Evolutionary conservation across 257 asterid genomes (phyloP).

Genomic region (Scutellaria minor): DNA sequence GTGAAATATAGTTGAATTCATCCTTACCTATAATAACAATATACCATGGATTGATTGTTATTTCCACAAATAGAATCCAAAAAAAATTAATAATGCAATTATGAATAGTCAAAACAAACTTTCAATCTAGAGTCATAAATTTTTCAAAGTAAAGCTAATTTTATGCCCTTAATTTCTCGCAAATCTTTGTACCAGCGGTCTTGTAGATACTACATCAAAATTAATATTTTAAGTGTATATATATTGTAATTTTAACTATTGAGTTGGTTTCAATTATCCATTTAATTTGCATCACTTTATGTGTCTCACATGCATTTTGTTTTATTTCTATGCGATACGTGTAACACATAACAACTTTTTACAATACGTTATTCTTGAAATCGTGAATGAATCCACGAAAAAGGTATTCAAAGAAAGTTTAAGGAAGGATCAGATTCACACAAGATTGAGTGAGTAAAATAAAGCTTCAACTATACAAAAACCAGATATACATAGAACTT

Average conservation of each 20-base stretch:
- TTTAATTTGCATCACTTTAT: too few relatives aligned
- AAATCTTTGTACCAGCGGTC: not conserved
- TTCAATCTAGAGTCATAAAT: not conserved
- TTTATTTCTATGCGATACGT: too few relatives aligned
- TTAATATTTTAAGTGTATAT: too few relatives aligned
- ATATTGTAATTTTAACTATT: too few relatives aligned
- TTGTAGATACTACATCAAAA: not conserved
- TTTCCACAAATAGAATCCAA: not conserved
- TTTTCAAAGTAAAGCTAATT: not conserved
- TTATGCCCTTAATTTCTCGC: not conserved
- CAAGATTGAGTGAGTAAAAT: not conserved
- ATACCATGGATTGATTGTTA: not conserved
- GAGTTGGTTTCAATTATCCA: too few relatives aligned
- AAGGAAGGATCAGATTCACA: conserved; percentile 19
- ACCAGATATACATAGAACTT: not conserved
- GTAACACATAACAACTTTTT: not conserved
- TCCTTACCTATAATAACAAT: not conserved
- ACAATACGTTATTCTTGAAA: not conserved
- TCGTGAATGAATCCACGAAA: not conserved
- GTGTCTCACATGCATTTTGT: too few relatives aligned
- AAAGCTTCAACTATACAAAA: not conserved
- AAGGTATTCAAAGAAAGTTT: not conserved
- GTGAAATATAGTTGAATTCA: not conserved
- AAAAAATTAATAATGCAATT: not conserved
- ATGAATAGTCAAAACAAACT: not conserved